Evolutionary conservation across 352 stramenopile species (phyloP), one percentile per base, ranked within the genome.

Genomic region (Hyaloperonospora arabidopsidis): DNA sequence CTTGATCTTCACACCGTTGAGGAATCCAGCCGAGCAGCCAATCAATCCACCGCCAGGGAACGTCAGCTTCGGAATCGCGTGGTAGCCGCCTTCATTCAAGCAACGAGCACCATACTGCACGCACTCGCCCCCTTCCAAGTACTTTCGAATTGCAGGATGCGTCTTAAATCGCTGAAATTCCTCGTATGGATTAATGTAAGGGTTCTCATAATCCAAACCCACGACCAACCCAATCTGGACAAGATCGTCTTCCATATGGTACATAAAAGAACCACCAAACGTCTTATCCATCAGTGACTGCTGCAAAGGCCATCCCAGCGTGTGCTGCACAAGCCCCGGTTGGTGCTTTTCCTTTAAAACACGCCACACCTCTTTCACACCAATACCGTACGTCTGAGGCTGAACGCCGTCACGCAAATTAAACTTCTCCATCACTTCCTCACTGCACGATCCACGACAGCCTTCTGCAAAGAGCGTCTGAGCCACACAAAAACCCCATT

Each of bases 161-260:
- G 95, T 97, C 84, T 99, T 99, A 80, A 96, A 99, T 46, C 93
- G 81, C 85, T 99, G 97, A 82, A 99, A 99, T 74, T 99, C 97
- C 61, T 98, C 79, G 68, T 99, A 86, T 49, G 95, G 96, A 73
- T 98, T 98, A 19, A 99, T 74, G 75, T 99, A 98, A 14, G 97
- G 96, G 78, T 99, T 99, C 56, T 97, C 83, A 70, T 99, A 99
- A 79, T 99, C 97, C 22, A 99, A 73, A 36, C 96, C 97, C 23
- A 99, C 85, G 23, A 99, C 97, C 18, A 98, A 67, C 28, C 96
- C 96, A 61, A 97, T 84, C 61, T 98, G 84, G 29, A 98, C 83
- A 6, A 97, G 76, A 45, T 97, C 91, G n/a, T 96, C 89, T 39
- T 95, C 82, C 86, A 97, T 98, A 77, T 99, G 96, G 73, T 99